These are phyloP conservation scores for Ascochyta koolunga DNA, from an alignment of 2,329 filamentous ascomycete species.

Conservation along the genomic window DNA sequence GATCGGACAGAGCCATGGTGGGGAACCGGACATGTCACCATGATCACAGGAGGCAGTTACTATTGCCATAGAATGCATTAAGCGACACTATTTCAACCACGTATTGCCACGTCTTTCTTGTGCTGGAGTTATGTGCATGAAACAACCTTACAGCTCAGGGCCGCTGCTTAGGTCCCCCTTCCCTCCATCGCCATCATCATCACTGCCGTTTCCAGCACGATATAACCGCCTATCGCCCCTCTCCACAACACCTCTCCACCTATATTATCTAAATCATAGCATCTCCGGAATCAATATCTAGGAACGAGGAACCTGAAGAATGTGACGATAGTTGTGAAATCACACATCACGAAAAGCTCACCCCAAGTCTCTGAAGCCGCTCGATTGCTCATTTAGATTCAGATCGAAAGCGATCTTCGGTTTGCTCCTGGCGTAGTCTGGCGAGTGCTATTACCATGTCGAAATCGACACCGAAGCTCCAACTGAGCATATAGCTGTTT, in stretches of 20 bases:
- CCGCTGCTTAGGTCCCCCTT: not conserved
- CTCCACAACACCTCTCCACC: constrained; percentile 34
- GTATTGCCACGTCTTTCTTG: too few relatives aligned
- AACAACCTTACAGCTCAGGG: not conserved
- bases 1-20: not conserved
- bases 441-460: too few relatives aligned
- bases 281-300: constrained; percentile 23
- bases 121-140: too few relatives aligned
- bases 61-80: not conserved
- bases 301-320: constrained; percentile 14
- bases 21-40: not conserved
- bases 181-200: not conserved
- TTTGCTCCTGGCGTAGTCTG: too few relatives aligned
- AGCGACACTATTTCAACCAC: too few relatives aligned
- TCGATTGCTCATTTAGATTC: too few relatives aligned
- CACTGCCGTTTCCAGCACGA: not conserved
- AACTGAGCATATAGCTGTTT: too few relatives aligned
- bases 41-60: not conserved
- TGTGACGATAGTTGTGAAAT: too few relatives aligned
- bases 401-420: too few relatives aligned
- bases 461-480: too few relatives aligned
- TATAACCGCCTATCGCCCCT: constrained; percentile 27
- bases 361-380: too few relatives aligned
- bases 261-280: constrained; percentile 34
- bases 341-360: too few relatives aligned